These are phyloP conservation scores for Kregervanrija delftensis DNA, from an alignment of 805 yeast species.

Conservation along the genomic window DNA sequence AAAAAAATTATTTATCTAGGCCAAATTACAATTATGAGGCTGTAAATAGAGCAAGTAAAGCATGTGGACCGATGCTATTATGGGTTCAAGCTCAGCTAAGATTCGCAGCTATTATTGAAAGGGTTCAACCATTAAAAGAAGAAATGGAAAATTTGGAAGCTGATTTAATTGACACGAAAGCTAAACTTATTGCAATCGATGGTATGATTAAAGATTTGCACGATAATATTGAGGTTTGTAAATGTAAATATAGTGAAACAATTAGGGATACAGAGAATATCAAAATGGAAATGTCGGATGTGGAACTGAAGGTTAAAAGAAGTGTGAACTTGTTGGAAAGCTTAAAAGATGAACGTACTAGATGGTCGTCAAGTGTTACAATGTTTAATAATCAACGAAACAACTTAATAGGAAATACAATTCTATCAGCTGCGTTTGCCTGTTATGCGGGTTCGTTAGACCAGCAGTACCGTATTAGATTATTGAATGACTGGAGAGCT, in stretches of 20 bases:
- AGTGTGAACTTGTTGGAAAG: slow-evolving; percentile 57
- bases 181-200: slow-evolving; percentile 66
- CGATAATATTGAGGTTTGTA: slow-evolving; percentile 58
- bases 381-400: slow-evolving; percentile 41
- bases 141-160: slow-evolving; percentile 59
- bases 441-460: slow-evolving; percentile 51
- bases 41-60: slow-evolving; percentile 85
- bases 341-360: slow-evolving; percentile 55
- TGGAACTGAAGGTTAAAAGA: slow-evolving; percentile 53
- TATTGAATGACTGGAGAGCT: slow-evolving; percentile 16
- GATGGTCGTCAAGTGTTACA: slow-evolving; percentile 66
- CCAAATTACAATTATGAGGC: slow-evolving; percentile 63
- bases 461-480: slow-evolving; percentile 28
- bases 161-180: slow-evolving; percentile 54
- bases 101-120: slow-evolving; percentile 65
- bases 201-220: slow-evolving; percentile 77
- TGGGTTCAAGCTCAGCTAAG: slow-evolving; percentile 90
- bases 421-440: slow-evolving; percentile 55
- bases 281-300: slow-evolving; percentile 60
- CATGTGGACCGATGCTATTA: slow-evolving; percentile 84
- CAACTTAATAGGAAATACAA: slow-evolving; percentile 54
- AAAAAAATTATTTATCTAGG: slow-evolving; percentile 49
- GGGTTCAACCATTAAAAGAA: slow-evolving; percentile 62
- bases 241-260: slow-evolving; percentile 59
- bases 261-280: slow-evolving; percentile 75